A percentile compares a stretch with the other conserved stretches of the same genome.
These are phyloP conservation scores for Coffea canephora DNA, from an alignment of 257 asterid genomes.

Conservation along the genomic window DNA sequence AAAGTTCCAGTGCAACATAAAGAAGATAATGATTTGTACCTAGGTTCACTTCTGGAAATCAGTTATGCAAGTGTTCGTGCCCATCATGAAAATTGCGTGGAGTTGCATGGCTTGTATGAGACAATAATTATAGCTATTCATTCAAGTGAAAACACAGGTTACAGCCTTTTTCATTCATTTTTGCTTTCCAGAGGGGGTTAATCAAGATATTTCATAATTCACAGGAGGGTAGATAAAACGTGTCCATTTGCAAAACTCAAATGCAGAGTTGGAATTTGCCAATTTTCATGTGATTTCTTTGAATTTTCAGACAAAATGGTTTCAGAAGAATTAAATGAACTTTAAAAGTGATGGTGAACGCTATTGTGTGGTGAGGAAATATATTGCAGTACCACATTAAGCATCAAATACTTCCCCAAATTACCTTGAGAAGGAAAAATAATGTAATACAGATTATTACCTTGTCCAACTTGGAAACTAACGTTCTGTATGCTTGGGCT, in stretches of 20 bases:
- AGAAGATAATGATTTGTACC: not conserved
- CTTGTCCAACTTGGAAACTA: slow-evolving; percentile 44
- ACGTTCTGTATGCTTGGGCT: slow-evolving; percentile 35
- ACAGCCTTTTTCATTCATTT: not conserved
- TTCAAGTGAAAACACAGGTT: not conserved
- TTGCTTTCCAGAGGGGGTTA: not conserved
- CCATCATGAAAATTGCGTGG: not conserved
- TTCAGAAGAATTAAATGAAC: not conserved
- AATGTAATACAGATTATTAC: slow-evolving; percentile 26
- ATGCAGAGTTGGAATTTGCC: not conserved
- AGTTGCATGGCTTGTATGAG: not conserved
- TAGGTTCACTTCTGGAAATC: not conserved
- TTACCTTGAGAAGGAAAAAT: no score
- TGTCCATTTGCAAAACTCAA: not conserved
- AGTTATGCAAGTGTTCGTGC: not conserved
- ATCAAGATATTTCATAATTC: not conserved
- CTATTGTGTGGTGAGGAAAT: not conserved
- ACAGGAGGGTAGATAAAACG: not conserved
- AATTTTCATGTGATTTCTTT: not conserved
- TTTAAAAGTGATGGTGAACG: not conserved
- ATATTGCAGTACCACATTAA: not conserved
- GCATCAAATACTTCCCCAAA: not conserved
- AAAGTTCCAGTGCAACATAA: not conserved
- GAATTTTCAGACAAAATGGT: not conserved
- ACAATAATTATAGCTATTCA: not conserved